These are phyloP conservation scores for Tremellales sp. DNA, from an alignment of 1,284 basidiomycete species.

Conservation along the genomic window DNA sequence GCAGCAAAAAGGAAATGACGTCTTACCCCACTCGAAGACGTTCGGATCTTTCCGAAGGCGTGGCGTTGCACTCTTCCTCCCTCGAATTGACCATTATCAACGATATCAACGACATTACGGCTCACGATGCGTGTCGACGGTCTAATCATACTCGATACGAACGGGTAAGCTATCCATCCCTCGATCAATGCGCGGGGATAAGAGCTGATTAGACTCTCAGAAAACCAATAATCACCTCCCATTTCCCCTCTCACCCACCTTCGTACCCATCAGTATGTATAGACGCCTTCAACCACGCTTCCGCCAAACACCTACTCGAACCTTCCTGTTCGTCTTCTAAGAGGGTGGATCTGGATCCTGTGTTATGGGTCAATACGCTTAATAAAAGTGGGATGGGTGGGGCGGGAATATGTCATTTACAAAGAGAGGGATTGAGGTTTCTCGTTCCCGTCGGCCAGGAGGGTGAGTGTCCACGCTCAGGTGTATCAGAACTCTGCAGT, in stretches of 20 bases:
- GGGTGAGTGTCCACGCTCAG: constrained; percentile 24
- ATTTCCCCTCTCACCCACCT: constrained; percentile 72
- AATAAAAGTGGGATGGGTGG: constrained; percentile 23
- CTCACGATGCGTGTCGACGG: neutral
- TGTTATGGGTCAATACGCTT: constrained; percentile 43
- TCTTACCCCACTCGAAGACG: too few species aligned
- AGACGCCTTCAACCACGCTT: constrained; percentile 73
- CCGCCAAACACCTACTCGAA: constrained; percentile 53
- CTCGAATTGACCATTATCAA: too few species aligned
- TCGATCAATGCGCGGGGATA: too few species aligned
- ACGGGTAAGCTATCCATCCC: constrained; percentile 1
- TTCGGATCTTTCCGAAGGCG: too few species aligned
- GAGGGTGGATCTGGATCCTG: constrained; percentile 25
- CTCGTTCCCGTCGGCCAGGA: constrained; percentile 71
- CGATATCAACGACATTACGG: too few species aligned
- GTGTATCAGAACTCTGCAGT: too few species aligned
- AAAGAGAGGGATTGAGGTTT: constrained; percentile 67
- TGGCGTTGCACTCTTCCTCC: too few species aligned
- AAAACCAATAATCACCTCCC: constrained; percentile 83
- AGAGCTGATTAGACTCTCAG: constrained; percentile 48
- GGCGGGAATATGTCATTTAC: constrained; percentile 59
- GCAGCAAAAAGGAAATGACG: too few species aligned
- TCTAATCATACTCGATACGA: neutral
- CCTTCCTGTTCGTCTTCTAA: constrained; percentile 21
- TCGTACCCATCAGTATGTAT: constrained; percentile 81